Evolutionary conservation across 352 stramenopile genomes (phyloP).

Genomic region (Phytophthora pistaciae): DNA sequence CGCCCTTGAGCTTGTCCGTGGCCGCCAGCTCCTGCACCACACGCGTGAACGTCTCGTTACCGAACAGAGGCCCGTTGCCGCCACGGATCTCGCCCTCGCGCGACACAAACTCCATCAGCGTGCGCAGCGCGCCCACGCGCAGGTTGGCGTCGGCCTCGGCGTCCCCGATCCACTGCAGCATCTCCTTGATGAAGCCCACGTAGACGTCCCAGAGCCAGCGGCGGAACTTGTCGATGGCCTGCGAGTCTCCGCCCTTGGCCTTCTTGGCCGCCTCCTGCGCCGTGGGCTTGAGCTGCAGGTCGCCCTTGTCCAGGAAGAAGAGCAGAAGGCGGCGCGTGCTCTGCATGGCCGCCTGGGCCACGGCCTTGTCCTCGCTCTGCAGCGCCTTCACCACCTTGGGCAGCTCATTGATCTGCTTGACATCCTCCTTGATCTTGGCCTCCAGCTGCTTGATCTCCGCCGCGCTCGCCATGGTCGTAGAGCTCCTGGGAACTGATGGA

Average conservation of each 20-base stretch:
- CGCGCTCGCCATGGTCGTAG: conserved; percentile 55
- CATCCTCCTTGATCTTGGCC: conserved; percentile 87
- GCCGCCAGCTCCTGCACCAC: conserved; percentile 77
- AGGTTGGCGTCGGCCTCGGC: conserved; percentile 66
- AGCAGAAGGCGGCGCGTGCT: conserved; percentile 81
- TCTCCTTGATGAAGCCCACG: conserved; percentile 81
- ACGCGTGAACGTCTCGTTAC: conserved; percentile 86
- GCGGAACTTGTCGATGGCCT: conserved; percentile 79
- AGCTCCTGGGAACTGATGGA: conserved; percentile 31
- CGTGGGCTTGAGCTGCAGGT: conserved; percentile 47
- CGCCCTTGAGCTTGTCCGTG: conserved; percentile 80
- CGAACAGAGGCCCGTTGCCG: conserved; percentile 52
- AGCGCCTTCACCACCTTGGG: conserved; percentile 80
- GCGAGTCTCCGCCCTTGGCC: conserved; percentile 37
- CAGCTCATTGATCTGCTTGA: conserved; percentile 88
- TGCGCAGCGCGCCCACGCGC: conserved; percentile 85
- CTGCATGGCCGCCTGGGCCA: conserved; percentile 82
- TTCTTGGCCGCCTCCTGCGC: conserved; percentile 57
- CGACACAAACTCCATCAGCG: conserved; percentile 90
- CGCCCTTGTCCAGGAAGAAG: conserved; percentile 87
- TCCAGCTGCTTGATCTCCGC: conserved; percentile 89
- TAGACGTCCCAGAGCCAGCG: conserved; percentile 90
- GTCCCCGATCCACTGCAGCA: conserved; percentile 78
- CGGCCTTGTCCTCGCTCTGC: conserved; percentile 74
- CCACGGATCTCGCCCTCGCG: conserved; percentile 68